phyloP scores from a whole-genome alignment of 306 rosid genomes.

The Dalbergia cochinchinensis region DNA sequence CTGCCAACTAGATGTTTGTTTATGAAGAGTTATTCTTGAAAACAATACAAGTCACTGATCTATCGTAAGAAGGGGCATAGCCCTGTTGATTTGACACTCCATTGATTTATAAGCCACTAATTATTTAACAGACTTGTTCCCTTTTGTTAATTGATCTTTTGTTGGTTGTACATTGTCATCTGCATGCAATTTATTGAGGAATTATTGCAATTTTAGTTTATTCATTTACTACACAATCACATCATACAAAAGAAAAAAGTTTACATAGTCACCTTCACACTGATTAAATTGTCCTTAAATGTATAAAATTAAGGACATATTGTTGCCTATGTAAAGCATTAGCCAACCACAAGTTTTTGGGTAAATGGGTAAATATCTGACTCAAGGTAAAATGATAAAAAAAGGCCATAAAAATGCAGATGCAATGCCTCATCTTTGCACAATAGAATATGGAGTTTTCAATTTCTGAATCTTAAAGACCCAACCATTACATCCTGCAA shows the following conservation, averaged over 20 bases:
- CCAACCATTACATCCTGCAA: background rate
- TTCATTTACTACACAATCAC: background rate
- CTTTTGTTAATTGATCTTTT: background rate
- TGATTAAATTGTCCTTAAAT: background rate
- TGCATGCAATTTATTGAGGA: conserved; percentile 34
- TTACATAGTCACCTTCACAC: background rate
- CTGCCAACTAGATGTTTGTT: conserved; percentile 61
- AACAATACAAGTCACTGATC: conserved; percentile 40
- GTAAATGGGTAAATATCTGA: no score
- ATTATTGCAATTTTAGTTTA: background rate
- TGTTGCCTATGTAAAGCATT: background rate
- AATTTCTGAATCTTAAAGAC: conserved; percentile 21
- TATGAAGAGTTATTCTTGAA: conserved; percentile 41
- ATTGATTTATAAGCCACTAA: conserved; percentile 41
- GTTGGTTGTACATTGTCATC: conserved; percentile 23
- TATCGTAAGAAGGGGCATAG: conserved; percentile 45
- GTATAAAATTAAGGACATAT: background rate
- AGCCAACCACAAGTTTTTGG: background rate
- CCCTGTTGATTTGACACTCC: background rate
- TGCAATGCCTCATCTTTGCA: background rate
- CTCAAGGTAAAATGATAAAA: no score
- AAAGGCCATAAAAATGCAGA: background rate
- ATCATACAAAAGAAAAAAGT: background rate
- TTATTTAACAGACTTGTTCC: conserved; percentile 21
- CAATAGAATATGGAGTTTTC: background rate